Percentiles rank a stretch among this genome's conserved stretches.
Conservation (phyloP, 495 filamentous ascomycete species). For the Penicillium taxi region DNA sequence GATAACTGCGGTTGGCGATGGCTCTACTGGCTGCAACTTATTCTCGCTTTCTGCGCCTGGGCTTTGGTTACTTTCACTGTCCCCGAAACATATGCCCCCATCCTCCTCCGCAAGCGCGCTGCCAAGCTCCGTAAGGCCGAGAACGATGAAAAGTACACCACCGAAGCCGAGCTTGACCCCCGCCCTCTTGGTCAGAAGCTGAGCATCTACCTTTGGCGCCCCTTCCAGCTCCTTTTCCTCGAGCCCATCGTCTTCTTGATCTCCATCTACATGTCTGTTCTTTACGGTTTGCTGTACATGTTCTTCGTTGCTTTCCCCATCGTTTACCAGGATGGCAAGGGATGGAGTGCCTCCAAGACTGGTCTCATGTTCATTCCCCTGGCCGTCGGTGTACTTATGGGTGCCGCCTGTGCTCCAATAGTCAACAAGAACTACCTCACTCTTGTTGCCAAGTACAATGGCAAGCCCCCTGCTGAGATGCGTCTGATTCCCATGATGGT, state of each 20-base stretch:
- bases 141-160: slow-evolving; percentile 56
- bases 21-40: slow-evolving; percentile 80
- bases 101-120: slow-evolving; percentile 56
- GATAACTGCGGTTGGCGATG: slow-evolving; percentile 69
- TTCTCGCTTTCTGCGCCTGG: slow-evolving; percentile 58
- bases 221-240: slow-evolving; percentile 70
- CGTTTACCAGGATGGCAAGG: slow-evolving; percentile 68
- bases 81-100: slow-evolving; percentile 72
- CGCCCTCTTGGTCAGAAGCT: slow-evolving; percentile 56
- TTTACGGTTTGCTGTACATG: slow-evolving; percentile 76
- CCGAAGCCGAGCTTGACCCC: slow-evolving; percentile 64
- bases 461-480: slow-evolving; percentile 64
- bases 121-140: slow-evolving; percentile 58
- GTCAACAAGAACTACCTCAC: slow-evolving; percentile 73
- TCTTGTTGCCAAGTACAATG: slow-evolving; percentile 48
- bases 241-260: slow-evolving; percentile 76
- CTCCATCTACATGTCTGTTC: slow-evolving; percentile 67
- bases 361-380: slow-evolving; percentile 78
- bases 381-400: slow-evolving; percentile 57
- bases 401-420: slow-evolving; percentile 57
- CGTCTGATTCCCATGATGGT: slow-evolving; percentile 81
- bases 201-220: slow-evolving; percentile 60
- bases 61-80: slow-evolving; percentile 69
- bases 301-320: slow-evolving; percentile 76
- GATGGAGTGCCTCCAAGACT: slow-evolving; percentile 59